Conservation (phyloP, 2,329 filamentous ascomycete species). For the Didymella lethalis region DNA sequence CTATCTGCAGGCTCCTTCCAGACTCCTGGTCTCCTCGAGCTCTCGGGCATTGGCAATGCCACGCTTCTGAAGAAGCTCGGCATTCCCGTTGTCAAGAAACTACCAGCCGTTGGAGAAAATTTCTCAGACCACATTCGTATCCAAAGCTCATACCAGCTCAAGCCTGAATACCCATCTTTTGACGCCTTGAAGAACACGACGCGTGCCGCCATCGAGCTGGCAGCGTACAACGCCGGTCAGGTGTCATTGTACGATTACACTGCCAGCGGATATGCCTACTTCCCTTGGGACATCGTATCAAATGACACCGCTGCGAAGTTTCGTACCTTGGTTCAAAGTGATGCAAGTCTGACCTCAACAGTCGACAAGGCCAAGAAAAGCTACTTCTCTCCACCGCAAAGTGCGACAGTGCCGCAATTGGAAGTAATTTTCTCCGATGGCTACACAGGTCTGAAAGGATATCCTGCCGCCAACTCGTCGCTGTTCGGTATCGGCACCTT, state of each 20-base stretch:
- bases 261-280: constrained; percentile 52
- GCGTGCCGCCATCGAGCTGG: constrained; percentile 52
- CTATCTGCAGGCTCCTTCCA: constrained; percentile 40
- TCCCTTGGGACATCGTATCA: constrained; percentile 53
- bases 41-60: constrained; percentile 36
- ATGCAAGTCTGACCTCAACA: constrained; percentile 23
- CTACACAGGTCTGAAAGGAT: constrained; percentile 54
- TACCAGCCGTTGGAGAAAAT: constrained; percentile 40
- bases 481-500: constrained; percentile 42
- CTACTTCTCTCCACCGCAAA: constrained; percentile 47
- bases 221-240: constrained; percentile 46
- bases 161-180: constrained; percentile 34
- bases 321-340: constrained; percentile 43
- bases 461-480: constrained; percentile 37
- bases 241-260: constrained; percentile 53
- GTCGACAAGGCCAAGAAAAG: constrained; percentile 34
- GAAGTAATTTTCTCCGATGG: constrained; percentile 58
- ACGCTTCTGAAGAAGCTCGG: constrained; percentile 26
- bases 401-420: constrained; percentile 50
- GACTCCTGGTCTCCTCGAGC: constrained; percentile 37
- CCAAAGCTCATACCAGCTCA: constrained; percentile 35
- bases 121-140: constrained; percentile 47
- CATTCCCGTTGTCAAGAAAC: constrained; percentile 31
- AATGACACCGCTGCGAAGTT: constrained; percentile 44
- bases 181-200: constrained; percentile 38